Percentiles rank a stretch among this genome's conserved stretches.
Conservation (phyloP, 2,329 filamentous ascomycete genomes). For the Paecilomyces fulvus region DNA sequence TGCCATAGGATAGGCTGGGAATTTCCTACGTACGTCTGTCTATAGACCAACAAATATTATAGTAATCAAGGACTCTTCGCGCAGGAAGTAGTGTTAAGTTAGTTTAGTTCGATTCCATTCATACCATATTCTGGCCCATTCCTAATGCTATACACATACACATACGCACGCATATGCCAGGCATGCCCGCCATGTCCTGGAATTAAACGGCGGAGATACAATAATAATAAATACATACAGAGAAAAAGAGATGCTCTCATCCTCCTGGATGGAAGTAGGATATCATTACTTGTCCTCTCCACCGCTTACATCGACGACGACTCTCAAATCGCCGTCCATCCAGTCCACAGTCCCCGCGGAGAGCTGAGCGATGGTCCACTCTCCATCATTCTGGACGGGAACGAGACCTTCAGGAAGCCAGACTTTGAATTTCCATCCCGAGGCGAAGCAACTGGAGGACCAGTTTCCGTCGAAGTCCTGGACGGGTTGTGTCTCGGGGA, state of each 20-base stretch:
- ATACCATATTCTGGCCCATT: neutral
- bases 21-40: no score
- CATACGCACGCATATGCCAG: neutral
- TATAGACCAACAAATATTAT: no score
- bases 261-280: neutral
- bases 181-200: neutral
- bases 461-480: conserved; percentile 11
- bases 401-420: conserved; percentile 36
- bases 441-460: conserved; percentile 9
- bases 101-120: neutral
- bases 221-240: neutral
- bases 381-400: conserved; percentile 29
- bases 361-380: conserved; percentile 38
- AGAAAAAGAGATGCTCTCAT: neutral
- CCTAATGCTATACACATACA: neutral
- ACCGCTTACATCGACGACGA: conserved; percentile 30
- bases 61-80: no score
- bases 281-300: neutral
- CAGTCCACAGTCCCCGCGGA: conserved; percentile 36
- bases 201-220: neutral
- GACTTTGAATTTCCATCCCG: conserved; percentile 28
- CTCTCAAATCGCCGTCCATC: conserved; percentile 38
- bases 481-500: conserved; percentile 17
- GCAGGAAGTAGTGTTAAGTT: neutral
- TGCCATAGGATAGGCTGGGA: no score